A percentile compares a stretch with the other conserved stretches of the same genome.
Conservation (phyloP, 2,329 filamentous ascomycete genomes). For the Sporothrix protearum region DNA sequence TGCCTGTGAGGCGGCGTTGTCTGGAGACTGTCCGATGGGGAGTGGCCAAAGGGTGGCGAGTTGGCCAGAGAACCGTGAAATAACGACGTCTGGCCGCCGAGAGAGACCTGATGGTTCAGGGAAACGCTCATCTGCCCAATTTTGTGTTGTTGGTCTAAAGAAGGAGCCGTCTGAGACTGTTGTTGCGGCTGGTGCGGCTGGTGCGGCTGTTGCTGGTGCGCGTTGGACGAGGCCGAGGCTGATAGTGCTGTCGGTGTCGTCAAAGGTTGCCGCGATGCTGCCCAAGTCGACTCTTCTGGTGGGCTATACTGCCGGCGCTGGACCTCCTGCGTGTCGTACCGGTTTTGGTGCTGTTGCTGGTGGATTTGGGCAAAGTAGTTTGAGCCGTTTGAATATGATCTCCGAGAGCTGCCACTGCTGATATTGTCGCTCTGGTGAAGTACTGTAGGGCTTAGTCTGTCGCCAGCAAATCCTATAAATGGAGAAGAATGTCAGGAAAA, state of each 20-base stretch:
- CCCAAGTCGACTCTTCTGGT: background rate
- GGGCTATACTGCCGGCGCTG: slow-evolving; percentile 5
- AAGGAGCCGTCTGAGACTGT: background rate
- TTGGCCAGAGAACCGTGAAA: slow-evolving; percentile 14
- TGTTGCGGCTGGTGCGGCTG: background rate
- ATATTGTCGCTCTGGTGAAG: slow-evolving; percentile 5
- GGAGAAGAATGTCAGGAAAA: slow-evolving; percentile 3
- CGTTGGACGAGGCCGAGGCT: background rate
- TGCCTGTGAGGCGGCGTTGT: background rate
- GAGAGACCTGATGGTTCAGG: slow-evolving; percentile 24
- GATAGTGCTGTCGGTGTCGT: background rate
- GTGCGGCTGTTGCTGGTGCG: background rate
- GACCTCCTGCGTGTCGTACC: background rate
- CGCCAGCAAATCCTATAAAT: slow-evolving; percentile 17
- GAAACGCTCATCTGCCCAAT: slow-evolving; percentile 26
- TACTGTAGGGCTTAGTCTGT: slow-evolving; percentile 11
- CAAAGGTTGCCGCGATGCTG: background rate
- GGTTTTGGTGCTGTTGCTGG: slow-evolving; percentile 3
- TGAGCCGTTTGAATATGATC: slow-evolving; percentile 19
- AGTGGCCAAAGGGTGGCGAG: slow-evolving; percentile 3
- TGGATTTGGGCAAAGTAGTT: slow-evolving; percentile 20
- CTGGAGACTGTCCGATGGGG: background rate
- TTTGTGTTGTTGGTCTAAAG: slow-evolving; percentile 14
- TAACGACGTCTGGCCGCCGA: slow-evolving; percentile 26
- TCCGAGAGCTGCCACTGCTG: slow-evolving; percentile 19